phyloP scores from a whole-genome alignment of 2,329 filamentous ascomycete species.

The Beauveria varroae region DNA sequence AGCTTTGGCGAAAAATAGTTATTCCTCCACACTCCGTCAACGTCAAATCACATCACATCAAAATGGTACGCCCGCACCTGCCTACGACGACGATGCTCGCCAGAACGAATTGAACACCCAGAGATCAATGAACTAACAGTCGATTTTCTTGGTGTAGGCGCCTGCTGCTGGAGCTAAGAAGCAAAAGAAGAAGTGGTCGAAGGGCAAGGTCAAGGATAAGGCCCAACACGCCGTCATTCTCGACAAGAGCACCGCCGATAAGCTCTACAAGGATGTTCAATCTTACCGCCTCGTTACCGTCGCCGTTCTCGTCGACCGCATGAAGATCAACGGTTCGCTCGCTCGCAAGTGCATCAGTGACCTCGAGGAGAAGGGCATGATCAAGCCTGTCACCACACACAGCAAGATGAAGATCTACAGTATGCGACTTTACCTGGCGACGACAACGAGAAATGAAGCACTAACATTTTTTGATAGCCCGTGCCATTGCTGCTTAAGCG shows the following conservation, averaged over 20 bases:
- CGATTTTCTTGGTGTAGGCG: slow-evolving; percentile 23
- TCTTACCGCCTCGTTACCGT: slow-evolving; percentile 99
- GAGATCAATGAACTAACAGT: slow-evolving; percentile 3
- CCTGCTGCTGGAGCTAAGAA: slow-evolving; percentile 32
- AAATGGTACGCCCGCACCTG: slow-evolving; percentile 31
- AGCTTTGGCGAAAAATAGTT: slow-evolving; percentile 22
- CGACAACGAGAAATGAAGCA: not conserved
- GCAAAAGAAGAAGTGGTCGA: slow-evolving; percentile 47
- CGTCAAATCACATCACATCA: slow-evolving; percentile 34
- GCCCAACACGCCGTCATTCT: slow-evolving; percentile 98
- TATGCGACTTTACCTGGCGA: slow-evolving; percentile 31
- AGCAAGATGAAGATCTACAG: slow-evolving; percentile 99
- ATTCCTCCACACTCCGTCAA: slow-evolving; percentile 29
- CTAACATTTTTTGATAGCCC: slow-evolving; percentile 39
- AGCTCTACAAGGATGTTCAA: slow-evolving; percentile 99
- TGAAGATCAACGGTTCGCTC: slow-evolving; percentile 99
- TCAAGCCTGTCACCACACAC: slow-evolving; percentile 96
- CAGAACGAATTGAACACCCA: slow-evolving; percentile 14
- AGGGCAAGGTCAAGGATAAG: slow-evolving; percentile 96
- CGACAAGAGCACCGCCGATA: slow-evolving; percentile 95
- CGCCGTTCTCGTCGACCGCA: slow-evolving; percentile 94
- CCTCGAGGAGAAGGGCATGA: slow-evolving; percentile 95
- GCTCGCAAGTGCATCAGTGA: slow-evolving; percentile 84
- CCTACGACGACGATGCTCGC: not conserved
- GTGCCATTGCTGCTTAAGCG: slow-evolving; percentile 46